phyloP scores from a whole-genome alignment of 768 basidiomycete species.

The Mycena vulgaris region DNA sequence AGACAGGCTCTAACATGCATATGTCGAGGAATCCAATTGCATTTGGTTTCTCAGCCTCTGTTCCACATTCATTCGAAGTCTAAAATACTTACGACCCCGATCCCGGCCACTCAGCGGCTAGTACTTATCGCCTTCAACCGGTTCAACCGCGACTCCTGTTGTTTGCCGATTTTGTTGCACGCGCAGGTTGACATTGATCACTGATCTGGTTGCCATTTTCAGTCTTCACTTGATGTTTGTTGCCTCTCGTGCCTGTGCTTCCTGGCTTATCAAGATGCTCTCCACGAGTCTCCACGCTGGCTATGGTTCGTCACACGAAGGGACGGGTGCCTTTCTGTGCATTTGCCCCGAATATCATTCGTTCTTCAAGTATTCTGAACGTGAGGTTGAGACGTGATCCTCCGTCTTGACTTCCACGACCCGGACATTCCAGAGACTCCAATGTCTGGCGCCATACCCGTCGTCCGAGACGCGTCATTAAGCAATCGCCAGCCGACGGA shows the following conservation, averaged over 20 bases:
- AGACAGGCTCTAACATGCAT: too few relatives aligned
- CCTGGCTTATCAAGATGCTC: slow-evolving; percentile 18
- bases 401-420: slow-evolving; percentile 14
- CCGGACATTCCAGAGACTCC: slow-evolving; percentile 11
- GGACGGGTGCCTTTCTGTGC: not conserved
- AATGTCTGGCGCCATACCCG: not conserved
- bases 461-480: not conserved
- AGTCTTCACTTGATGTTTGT: not conserved
- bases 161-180: slow-evolving; percentile 1
- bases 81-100: too few relatives aligned
- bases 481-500: not conserved
- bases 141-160: too few relatives aligned
- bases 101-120: too few relatives aligned
- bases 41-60: too few relatives aligned
- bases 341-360: not conserved
- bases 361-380: not conserved
- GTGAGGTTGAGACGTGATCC: not conserved
- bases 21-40: too few relatives aligned
- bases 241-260: not conserved
- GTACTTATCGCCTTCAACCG: too few relatives aligned
- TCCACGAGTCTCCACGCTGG: not conserved
- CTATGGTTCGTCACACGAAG: too few relatives aligned
- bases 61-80: too few relatives aligned
- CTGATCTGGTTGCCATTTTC: slow-evolving; percentile 6
- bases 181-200: not conserved